Base-by-base conservation (phyloP, 2,329 filamentous ascomycete genomes). In the Coniosporium tulheliwenetii region DNA sequence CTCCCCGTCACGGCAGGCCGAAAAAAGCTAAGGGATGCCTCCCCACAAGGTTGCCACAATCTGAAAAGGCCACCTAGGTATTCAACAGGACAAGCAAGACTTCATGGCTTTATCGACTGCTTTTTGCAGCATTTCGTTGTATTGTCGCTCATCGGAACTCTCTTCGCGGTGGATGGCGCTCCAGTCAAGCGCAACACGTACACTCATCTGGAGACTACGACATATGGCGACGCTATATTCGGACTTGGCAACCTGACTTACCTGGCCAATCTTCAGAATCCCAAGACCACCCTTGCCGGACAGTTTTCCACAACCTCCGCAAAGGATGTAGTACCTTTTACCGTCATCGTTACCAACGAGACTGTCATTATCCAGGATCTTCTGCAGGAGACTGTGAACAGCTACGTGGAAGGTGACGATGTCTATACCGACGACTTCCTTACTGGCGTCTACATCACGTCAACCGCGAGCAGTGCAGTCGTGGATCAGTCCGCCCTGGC, bases 361-460 rank as follows among this genome's bases (percentile, higher is more conserved):
- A 48, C 53, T 5, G 41, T 46, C 0, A 52, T 62, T 12, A 53
- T 55, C 2, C 50, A 51, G 7, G 44, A 45, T 10, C 44, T 48
- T 5, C 42, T 65, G 2, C 49, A 58, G 36, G 42, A 31, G 2
- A 47, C 50, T 1, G 43, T 65, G 16, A 43, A 48, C 0, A 51
- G 50, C 13, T 65, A 60, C 38, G 16, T 54, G 1, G 48, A 47
- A 3, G 48, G 44, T 13, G 60, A 63, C 40, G 60, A 64, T 47
- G 58, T 62, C 26, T 62, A 57, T 30, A 54, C 46, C 7, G 36
- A 52, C 32, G 56, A 60, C 38, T 63, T 62, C 38, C 46, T 63
- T 5, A 51, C 54, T 30, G 52, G 53, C 9, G 13, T 62, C 9
- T 59, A 55, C 39, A 39, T 59, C 37, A 45, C 50, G 15, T 51